Evolutionary conservation across 140 eudicot species (phyloP).

Genomic region (Ambrosia hybrid): DNA sequence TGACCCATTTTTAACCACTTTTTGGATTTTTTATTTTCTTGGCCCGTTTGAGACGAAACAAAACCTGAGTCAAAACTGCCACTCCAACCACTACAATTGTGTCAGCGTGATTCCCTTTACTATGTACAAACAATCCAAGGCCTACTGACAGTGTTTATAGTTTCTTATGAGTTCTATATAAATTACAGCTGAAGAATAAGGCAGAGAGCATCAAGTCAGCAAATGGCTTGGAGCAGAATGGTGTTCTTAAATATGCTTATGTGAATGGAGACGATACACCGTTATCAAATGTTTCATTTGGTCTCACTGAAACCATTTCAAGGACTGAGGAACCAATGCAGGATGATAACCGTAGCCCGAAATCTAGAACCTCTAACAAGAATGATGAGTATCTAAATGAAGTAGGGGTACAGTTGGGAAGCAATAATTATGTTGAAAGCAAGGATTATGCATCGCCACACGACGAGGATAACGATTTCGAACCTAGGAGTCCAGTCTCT

Average conservation of each 20-base stretch:
- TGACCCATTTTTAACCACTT: background rate
- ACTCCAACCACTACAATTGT: background rate
- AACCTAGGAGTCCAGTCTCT: slow-evolving; percentile 37
- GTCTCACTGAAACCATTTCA: slow-evolving; percentile 23
- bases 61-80: background rate
- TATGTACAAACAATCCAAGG: background rate
- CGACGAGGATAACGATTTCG: slow-evolving; percentile 22
- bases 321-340: slow-evolving; percentile 29
- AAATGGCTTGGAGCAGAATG: slow-evolving; percentile 64
- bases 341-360: slow-evolving; percentile 16
- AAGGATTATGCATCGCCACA: slow-evolving; percentile 34
- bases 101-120: background rate
- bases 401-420: slow-evolving; percentile 27
- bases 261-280: slow-evolving; percentile 42
- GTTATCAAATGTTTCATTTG: slow-evolving; percentile 41
- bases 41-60: background rate
- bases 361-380: slow-evolving; percentile 34
- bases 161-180: background rate
- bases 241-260: slow-evolving; percentile 24
- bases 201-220: slow-evolving; percentile 54
- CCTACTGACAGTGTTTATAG: background rate
- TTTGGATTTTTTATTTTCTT: background rate
- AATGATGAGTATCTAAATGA: slow-evolving; percentile 41
- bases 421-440: slow-evolving; percentile 33
- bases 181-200: slow-evolving; percentile 79